These are phyloP conservation scores for Tolypocladium tropicale DNA, from an alignment of 2,329 filamentous ascomycete genomes.

Conservation along the genomic window DNA sequence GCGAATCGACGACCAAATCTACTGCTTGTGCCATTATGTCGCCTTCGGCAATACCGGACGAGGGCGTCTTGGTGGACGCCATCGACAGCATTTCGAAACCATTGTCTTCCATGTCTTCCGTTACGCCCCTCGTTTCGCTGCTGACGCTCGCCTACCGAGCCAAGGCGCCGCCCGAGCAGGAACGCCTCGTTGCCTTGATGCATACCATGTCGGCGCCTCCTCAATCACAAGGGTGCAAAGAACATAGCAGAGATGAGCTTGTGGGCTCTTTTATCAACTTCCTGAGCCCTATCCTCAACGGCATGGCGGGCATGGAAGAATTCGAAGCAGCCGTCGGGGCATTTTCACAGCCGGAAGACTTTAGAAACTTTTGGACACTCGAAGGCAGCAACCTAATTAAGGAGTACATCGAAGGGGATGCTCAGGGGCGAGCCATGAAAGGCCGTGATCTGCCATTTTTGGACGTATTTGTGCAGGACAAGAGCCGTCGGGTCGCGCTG, in stretches of 20 bases:
- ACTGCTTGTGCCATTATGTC: slow-evolving; percentile 25
- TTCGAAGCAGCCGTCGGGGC: slow-evolving; percentile 20
- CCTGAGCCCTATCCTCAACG: slow-evolving; percentile 21
- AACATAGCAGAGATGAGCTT: slow-evolving; percentile 14
- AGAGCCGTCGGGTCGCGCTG: slow-evolving; percentile 14
- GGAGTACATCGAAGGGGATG: slow-evolving; percentile 16
- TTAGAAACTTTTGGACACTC: slow-evolving; percentile 23
- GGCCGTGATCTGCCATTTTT: slow-evolving; percentile 16
- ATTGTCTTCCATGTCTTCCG: slow-evolving; percentile 18
- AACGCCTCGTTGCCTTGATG: slow-evolving; percentile 23
- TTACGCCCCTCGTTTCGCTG: slow-evolving; percentile 22
- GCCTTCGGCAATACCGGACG: slow-evolving; percentile 9
- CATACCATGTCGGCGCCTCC: slow-evolving; percentile 15
- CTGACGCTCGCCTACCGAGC: slow-evolving; percentile 21
- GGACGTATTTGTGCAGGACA: slow-evolving; percentile 14
- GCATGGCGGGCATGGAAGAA: slow-evolving; percentile 21
- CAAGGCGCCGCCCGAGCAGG: slow-evolving; percentile 12
- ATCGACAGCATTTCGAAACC: slow-evolving; percentile 19
- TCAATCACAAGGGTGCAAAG: not conserved
- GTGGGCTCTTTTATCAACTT: slow-evolving; percentile 19
- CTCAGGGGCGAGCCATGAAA: slow-evolving; percentile 11
- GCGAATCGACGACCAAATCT: not conserved
- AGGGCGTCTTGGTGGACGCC: slow-evolving; percentile 15
- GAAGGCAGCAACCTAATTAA: slow-evolving; percentile 21
- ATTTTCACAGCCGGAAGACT: slow-evolving; percentile 19